Base-by-base conservation (phyloP, 2,329 filamentous ascomycete genomes). In the Bertia moriformis region DNA sequence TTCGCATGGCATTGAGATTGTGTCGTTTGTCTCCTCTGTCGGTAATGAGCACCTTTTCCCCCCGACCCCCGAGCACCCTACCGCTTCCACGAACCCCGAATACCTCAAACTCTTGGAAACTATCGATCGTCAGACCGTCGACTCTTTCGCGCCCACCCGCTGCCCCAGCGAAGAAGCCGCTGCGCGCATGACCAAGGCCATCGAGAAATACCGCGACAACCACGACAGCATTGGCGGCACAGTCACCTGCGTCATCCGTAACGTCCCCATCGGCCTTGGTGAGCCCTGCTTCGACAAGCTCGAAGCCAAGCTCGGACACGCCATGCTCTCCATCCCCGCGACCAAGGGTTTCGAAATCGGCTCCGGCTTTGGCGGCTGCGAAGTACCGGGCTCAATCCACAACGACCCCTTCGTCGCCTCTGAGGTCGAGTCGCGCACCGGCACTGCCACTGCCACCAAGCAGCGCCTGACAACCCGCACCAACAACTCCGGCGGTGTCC, bases 221-320 rank as follows among this genome's bases (percentile, higher is more conserved):
- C 61, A 85, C 42, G 89, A 96, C 65, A 89, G 82, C 62, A 95
- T 93, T 48, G 91, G 91, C 42, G 91, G 91, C 44, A 93, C 86
- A 12, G 87, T 96, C 14, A 94, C 87, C 36, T 96, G 89, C 51
- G 83, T 96, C 29, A 87, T 96, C 53, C 75, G 83, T 46, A 89
- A 93, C 52, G 75, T 77, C 4, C 91, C 89, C 19, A 72, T 75
- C 30, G 89, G 89, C 0, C 71, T 96, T 2, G 91, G 91, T 43
- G 91, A 96, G 68, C 91, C 89, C 1, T 83, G 77, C 59, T 96
- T 98, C 59, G 85, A 93, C 60, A 96, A 96, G 67, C 70, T 96
- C 35, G 88, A 98, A 66, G 91, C 91, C 4, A 75, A 73, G 55
- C 76, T 98, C 37, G 88, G 77, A 18, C 89, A 96, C 54, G 91